These are phyloP conservation scores for Pyrenophora teres DNA, from an alignment of 2,329 filamentous ascomycete genomes.

Conservation along the genomic window DNA sequence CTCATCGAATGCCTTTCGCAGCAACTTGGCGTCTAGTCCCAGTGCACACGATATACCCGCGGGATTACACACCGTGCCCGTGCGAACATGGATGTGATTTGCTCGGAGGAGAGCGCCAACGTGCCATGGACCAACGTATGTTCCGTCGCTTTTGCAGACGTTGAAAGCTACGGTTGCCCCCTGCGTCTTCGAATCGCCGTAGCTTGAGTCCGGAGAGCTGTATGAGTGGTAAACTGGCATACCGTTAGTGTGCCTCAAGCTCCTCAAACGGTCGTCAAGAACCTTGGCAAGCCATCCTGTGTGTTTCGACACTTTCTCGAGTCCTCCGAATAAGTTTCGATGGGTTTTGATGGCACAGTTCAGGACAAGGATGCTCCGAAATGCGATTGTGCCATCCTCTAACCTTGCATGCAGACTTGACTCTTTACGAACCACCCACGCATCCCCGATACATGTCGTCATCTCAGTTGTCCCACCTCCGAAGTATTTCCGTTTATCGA, in stretches of 20 bases:
- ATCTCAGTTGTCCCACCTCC: conserved; percentile 68
- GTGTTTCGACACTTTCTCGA: conserved; percentile 64
- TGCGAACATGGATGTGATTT: conserved; percentile 63
- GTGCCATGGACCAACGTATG: conserved; percentile 60
- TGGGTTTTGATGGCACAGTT: conserved; percentile 64
- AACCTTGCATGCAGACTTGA: conserved; percentile 63
- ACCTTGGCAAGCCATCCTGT: conserved; percentile 59
- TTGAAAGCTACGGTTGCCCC: conserved; percentile 70
- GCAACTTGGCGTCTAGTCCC: conserved; percentile 59
- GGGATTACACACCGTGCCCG: conserved; percentile 62
- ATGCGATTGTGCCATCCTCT: conserved; percentile 70
- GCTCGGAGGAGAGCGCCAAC: conserved; percentile 64
- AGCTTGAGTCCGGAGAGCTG: conserved; percentile 55
- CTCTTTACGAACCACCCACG: conserved; percentile 61
- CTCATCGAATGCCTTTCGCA: conserved; percentile 59
- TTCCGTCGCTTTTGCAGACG: conserved; percentile 58
- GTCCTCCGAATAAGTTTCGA: conserved; percentile 60
- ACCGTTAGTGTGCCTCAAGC: conserved; percentile 60
- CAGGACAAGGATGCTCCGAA: conserved; percentile 67
- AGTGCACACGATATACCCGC: conserved; percentile 55
- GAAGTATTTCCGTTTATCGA: conserved; percentile 64
- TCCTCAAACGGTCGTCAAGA: conserved; percentile 55
- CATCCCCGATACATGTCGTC: conserved; percentile 58
- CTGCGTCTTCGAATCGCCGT: conserved; percentile 59
- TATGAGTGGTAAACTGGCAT: conserved; percentile 60